A percentile compares a stretch with the other conserved stretches of the same genome.
Evolutionary conservation across 306 rosid species (phyloP).

Genomic region (Cucurbita argyrosperma): DNA sequence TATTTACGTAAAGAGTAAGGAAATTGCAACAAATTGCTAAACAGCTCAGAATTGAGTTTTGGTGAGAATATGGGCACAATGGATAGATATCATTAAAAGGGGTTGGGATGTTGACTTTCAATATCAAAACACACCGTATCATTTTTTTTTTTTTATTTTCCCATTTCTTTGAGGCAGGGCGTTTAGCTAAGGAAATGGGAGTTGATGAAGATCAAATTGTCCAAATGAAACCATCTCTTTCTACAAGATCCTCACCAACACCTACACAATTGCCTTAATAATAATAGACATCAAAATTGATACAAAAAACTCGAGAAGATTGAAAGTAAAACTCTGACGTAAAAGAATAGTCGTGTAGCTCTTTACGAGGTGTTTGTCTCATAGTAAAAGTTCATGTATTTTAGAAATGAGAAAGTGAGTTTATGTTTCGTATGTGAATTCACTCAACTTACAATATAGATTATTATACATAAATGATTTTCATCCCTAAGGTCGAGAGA

Average conservation of each 20-base stretch:
- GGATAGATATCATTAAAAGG: too few relatives aligned
- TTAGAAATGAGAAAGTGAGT: not conserved
- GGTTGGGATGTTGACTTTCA: too few relatives aligned
- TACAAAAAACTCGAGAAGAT: not conserved
- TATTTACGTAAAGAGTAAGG: too few relatives aligned
- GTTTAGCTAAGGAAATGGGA: slow-evolving; percentile 63
- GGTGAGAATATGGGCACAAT: too few relatives aligned
- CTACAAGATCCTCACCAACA: slow-evolving; percentile 29
- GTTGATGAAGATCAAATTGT: slow-evolving; percentile 58
- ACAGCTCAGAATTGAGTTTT: too few relatives aligned
- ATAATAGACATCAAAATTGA: not conserved
- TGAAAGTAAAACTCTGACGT: too few relatives aligned
- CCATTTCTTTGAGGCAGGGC: slow-evolving; percentile 66
- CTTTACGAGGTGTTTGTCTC: not conserved
- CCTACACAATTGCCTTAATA: slow-evolving; percentile 9
- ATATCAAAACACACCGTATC: too few relatives aligned
- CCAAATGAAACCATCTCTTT: slow-evolving; percentile 82
- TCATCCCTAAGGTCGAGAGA: too few relatives aligned
- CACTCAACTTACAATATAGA: too few relatives aligned
- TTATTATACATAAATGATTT: too few relatives aligned
- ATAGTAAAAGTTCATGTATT: not conserved
- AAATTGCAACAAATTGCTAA: too few relatives aligned
- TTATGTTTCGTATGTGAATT: not conserved
- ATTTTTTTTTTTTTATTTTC: too few relatives aligned
- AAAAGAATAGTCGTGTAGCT: not conserved